Evolutionary conservation across 345 rosid species (phyloP).

Genomic region (Isatis tinctoria): DNA sequence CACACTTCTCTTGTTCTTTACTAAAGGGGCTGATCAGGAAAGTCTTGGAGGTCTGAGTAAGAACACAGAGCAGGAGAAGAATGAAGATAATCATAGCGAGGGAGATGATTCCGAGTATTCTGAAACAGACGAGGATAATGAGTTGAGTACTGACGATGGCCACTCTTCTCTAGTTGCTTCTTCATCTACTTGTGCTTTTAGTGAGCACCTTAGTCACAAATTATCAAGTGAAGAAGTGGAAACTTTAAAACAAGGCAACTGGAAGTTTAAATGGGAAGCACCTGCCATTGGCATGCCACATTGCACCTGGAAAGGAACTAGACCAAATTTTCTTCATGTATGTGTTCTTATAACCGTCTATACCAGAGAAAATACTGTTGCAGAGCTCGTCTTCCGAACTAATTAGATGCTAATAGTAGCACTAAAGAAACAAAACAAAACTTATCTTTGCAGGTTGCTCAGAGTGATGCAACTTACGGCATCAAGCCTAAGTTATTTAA

Average conservation of each 20-base stretch:
- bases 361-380: not conserved
- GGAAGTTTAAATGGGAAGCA: conserved; percentile 69
- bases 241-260: conserved; percentile 40
- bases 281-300: conserved; percentile 58
- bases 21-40: conserved; percentile 33
- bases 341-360: not conserved
- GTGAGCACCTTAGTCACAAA: conserved; percentile 51
- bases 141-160: conserved; percentile 27
- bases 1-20: conserved; percentile 2
- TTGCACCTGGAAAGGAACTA: conserved; percentile 74
- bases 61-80: conserved; percentile 27
- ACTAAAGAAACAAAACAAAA: not conserved
- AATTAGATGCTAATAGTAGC: not conserved
- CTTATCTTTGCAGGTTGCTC: conserved; percentile 42
- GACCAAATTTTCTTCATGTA: conserved; percentile 59
- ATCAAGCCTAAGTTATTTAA: conserved; percentile 65
- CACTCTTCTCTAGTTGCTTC: conserved; percentile 29
- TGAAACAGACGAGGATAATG: conserved; percentile 47
- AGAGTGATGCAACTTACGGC: conserved; percentile 38
- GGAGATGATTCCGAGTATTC: conserved; percentile 39
- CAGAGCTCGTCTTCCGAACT: not conserved
- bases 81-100: conserved; percentile 31
- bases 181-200: conserved; percentile 43
- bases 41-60: conserved; percentile 23
- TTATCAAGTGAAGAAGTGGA: conserved; percentile 58